phyloP scores from a whole-genome alignment of 2,329 filamentous ascomycete genomes.

The Aspergillus glaucus region DNA sequence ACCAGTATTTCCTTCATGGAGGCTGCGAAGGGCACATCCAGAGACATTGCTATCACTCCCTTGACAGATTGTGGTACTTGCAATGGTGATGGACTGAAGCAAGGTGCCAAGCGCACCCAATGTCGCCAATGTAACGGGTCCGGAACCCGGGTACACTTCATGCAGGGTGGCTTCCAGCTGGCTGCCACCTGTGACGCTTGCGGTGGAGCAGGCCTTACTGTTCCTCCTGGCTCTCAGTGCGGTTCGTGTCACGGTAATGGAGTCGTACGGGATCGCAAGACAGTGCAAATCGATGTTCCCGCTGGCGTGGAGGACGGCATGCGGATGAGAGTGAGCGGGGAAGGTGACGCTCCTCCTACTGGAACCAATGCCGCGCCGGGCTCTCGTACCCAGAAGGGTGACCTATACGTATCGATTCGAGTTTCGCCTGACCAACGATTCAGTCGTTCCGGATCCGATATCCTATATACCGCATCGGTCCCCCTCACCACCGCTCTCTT shows the following conservation, averaged over 20 bases:
- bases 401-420: constrained; percentile 84
- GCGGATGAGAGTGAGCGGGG: constrained; percentile 75
- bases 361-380: constrained; percentile 61
- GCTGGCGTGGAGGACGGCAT: constrained; percentile 96
- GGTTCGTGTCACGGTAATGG: constrained; percentile 73
- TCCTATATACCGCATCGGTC: constrained; percentile 85
- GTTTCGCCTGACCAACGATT: constrained; percentile 90
- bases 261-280: constrained; percentile 74
- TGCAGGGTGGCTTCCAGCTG: constrained; percentile 95
- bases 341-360: constrained; percentile 79
- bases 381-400: constrained; percentile 65
- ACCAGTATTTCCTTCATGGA: constrained; percentile 93
- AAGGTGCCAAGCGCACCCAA: constrained; percentile 63
- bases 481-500: constrained; percentile 89
- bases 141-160: constrained; percentile 77
- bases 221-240: constrained; percentile 77
- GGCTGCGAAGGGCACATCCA: constrained; percentile 81
- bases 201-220: constrained; percentile 67
- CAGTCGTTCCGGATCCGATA: constrained; percentile 77
- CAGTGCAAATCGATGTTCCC: constrained; percentile 83
- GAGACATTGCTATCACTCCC: constrained; percentile 82
- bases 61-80: constrained; percentile 77
- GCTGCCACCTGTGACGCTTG: constrained; percentile 79
- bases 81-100: constrained; percentile 74
- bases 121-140: constrained; percentile 82